Conservation (phyloP, 805 yeast species). For the Brettanomyces bruxellensis region DNA sequence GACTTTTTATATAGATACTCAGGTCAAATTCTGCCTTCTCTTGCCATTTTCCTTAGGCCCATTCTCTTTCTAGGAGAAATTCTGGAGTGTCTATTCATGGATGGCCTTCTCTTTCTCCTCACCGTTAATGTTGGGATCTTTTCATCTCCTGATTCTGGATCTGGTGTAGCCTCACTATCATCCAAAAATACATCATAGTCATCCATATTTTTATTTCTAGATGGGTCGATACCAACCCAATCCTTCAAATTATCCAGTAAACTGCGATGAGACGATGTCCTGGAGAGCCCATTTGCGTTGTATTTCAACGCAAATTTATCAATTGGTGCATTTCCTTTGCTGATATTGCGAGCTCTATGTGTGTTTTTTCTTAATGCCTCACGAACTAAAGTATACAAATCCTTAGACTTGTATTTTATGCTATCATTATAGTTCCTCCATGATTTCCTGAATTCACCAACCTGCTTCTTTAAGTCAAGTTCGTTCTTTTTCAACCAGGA, state of each 20-base stretch:
- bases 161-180: conserved; percentile 9
- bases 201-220: conserved; percentile 10
- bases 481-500: conserved; percentile 97
- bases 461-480: conserved; percentile 85
- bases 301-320: conserved; percentile 58
- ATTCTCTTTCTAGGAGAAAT: no score
- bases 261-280: conserved; percentile 16
- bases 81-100: background rate
- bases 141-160: conserved; percentile 4
- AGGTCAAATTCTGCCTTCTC: no score
- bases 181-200: conserved; percentile 4
- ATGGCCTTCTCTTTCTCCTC: background rate
- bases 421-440: conserved; percentile 69
- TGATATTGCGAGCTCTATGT: conserved; percentile 4
- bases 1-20: no score
- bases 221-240: conserved; percentile 25
- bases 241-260: conserved; percentile 27
- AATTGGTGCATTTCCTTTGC: conserved; percentile 38
- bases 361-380: conserved; percentile 41
- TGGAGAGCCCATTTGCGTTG: conserved; percentile 42
- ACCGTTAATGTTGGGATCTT: conserved; percentile 1
- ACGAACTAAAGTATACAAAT: conserved; percentile 76
- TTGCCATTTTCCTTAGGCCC: no score
- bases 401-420: conserved; percentile 66
- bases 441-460: conserved; percentile 76